Evolutionary conservation across 108 stramenopile species (phyloP), one percentile per base, ranked within the genome.

Genomic region (Craspedostauros australis): DNA sequence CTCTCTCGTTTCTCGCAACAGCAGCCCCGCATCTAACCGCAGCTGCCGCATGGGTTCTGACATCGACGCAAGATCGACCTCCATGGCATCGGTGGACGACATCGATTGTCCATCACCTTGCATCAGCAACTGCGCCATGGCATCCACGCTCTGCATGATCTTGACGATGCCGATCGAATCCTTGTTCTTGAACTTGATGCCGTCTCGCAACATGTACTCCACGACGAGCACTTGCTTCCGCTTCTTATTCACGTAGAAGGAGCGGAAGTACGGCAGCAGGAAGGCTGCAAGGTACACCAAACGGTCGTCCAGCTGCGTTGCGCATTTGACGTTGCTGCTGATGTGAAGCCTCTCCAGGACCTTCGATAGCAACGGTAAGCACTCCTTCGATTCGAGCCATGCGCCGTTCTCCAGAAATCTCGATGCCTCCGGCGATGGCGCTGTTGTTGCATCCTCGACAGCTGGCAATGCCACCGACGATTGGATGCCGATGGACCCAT

Each of bases 181-280:
- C 21, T 70, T 75, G 47, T 77, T 75, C 32, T 79, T 70, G 47
- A 83, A 91, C 52, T 91, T 91, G 46, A 91, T 67, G 12, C 78
- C 56, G 39, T 91, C 85, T 45, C 79, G 79, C 20, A 87, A 68
- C 75, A 91, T 82, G 56, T 79, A 82, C 26, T 77, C 43, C 2
- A 68, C 69, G 3, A 87, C 77, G 22, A 50, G 39, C 11, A 64
- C 57, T 8, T 54, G 57, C 18, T 68, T 70, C 36, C 65, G 67
- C 47, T 82, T 80, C 7, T 65, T 68, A 43, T 84, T 78, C 9
- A 61, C 49, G 33, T 79, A 91, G 12, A 67, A 56, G 9, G 86
- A 60, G 46, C 72, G 55, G 32, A 60, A 72, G 40, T 82, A 86
- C 14, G 89, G 89, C 19, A 80, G 43, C 12, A 91, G 55, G 51